Conservation (phyloP, 345 rosid species). For the Eutrema heterophyllum region DNA sequence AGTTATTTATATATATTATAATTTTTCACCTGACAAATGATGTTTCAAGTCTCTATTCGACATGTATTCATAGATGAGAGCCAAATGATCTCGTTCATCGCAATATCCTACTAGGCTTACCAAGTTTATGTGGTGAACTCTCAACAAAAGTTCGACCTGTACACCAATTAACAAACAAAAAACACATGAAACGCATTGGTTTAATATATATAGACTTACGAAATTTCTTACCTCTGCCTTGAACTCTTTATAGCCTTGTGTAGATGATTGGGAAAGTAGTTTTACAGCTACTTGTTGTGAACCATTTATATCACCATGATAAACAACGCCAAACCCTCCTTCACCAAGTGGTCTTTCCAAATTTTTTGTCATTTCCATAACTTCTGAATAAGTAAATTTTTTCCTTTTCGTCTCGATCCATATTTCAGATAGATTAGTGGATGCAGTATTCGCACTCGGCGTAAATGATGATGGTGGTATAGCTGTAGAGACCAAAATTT, state of each 20-base stretch:
- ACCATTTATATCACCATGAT: conserved; percentile 27
- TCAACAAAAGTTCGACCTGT: conserved; percentile 32
- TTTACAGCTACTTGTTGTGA: conserved; percentile 14
- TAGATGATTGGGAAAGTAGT: background rate
- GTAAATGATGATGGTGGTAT: background rate
- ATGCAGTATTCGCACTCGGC: background rate
- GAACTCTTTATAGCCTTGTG: conserved; percentile 13
- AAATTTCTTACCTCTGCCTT: background rate
- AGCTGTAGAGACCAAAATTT: background rate
- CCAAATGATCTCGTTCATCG: conserved; percentile 24
- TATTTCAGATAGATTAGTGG: background rate
- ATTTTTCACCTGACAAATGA: conserved; percentile 13
- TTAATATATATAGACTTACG: too few relatives aligned
- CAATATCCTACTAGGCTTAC: conserved; percentile 35
- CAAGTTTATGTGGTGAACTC: conserved; percentile 42
- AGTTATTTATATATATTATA: too few relatives aligned
- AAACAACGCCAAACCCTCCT: conserved; percentile 54
- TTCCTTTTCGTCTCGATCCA: background rate
- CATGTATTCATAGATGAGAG: conserved; percentile 40
- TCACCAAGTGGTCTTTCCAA: conserved; percentile 36
- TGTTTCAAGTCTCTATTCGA: conserved; percentile 16
- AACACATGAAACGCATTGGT: too few relatives aligned
- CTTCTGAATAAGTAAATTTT: conserved; percentile 25
- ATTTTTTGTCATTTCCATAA: conserved; percentile 35
- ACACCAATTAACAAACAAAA: background rate